These are phyloP conservation scores for Hydrangea macrophylla DNA, from an alignment of 148 eudicot genomes.

Conservation along the genomic window DNA sequence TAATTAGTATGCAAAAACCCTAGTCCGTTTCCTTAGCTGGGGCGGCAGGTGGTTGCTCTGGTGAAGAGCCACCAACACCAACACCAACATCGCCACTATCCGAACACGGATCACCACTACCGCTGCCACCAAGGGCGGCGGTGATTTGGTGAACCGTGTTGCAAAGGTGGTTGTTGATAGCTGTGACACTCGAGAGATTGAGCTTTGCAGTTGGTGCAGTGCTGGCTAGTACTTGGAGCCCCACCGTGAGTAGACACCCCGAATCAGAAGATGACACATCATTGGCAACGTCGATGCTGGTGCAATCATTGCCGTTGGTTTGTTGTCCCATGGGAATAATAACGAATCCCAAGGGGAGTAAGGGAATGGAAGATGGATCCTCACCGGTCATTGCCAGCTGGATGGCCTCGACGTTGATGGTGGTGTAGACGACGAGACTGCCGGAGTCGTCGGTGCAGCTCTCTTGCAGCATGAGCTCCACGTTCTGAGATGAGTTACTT, in stretches of 20 bases:
- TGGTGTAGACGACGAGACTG: constrained; percentile 80
- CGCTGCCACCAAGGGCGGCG: constrained; percentile 34
- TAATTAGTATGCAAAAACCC: constrained; percentile 10
- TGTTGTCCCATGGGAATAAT: constrained; percentile 41
- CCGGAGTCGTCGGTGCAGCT: constrained; percentile 93
- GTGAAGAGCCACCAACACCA: constrained; percentile 5
- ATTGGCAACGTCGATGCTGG: constrained; percentile 2
- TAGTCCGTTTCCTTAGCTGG: constrained; percentile 15
- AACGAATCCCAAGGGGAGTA: constrained; percentile 87
- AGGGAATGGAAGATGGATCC: constrained; percentile 80
- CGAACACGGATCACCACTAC: constrained; percentile 1
- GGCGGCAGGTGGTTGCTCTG: constrained; percentile 10
- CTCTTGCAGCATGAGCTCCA: constrained; percentile 94
- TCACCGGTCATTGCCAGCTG: constrained; percentile 83
- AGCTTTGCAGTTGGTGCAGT: constrained; percentile 76
- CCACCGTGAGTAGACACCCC: constrained; percentile 77
- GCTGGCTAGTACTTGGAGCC: constrained; percentile 81
- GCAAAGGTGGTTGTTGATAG: constrained; percentile 72
- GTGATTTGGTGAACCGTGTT: constrained; percentile 70
- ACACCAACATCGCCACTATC: constrained; percentile 14
- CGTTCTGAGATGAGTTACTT: constrained; percentile 87
- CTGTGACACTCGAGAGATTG: constrained; percentile 67
- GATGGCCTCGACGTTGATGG: constrained; percentile 77
- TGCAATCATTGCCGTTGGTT: constrained; percentile 2
- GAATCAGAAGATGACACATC: constrained; percentile 1